Conservation (phyloP, 805 yeast species). For the Pichia scutulata region DNA sequence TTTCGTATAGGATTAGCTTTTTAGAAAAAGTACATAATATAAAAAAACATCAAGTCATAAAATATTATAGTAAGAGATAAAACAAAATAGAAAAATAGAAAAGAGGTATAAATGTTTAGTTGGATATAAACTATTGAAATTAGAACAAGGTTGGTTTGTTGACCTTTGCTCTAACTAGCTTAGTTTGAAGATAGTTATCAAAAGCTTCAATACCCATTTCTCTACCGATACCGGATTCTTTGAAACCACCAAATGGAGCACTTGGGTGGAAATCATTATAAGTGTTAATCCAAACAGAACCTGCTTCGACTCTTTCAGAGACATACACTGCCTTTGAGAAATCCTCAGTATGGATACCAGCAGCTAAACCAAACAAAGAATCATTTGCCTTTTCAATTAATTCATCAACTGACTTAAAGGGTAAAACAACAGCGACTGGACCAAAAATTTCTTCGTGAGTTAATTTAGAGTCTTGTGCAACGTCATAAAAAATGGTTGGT, state of each 20-base stretch:
- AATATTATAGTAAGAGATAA: not conserved
- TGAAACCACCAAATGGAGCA: constrained; percentile 79
- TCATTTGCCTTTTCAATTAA: constrained; percentile 60
- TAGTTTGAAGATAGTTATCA: constrained; percentile 67
- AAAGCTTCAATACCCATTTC: constrained; percentile 79
- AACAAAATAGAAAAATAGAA: not conserved
- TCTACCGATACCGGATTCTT: constrained; percentile 77
- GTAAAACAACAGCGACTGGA: constrained; percentile 66
- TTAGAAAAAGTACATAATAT: not conserved
- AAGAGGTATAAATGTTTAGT: not conserved
- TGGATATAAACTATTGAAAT: not conserved
- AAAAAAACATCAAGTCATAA: not conserved
- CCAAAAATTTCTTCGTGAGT: constrained; percentile 75
- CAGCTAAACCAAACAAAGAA: constrained; percentile 72
- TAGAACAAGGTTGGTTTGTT: constrained; percentile 20
- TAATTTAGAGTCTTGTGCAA: constrained; percentile 51
- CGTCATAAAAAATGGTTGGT: constrained; percentile 72
- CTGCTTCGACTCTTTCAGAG: constrained; percentile 59
- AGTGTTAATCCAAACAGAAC: constrained; percentile 76
- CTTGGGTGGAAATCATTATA: constrained; percentile 68
- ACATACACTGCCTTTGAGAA: constrained; percentile 56
- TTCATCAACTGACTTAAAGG: constrained; percentile 62
- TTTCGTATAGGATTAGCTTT: too few species aligned
- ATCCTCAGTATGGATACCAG: constrained; percentile 66
- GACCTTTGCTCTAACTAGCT: constrained; percentile 55